Base-by-base conservation (phyloP, 2,329 filamentous ascomycete genomes). In the Sclerotiophoma versabilis region DNA sequence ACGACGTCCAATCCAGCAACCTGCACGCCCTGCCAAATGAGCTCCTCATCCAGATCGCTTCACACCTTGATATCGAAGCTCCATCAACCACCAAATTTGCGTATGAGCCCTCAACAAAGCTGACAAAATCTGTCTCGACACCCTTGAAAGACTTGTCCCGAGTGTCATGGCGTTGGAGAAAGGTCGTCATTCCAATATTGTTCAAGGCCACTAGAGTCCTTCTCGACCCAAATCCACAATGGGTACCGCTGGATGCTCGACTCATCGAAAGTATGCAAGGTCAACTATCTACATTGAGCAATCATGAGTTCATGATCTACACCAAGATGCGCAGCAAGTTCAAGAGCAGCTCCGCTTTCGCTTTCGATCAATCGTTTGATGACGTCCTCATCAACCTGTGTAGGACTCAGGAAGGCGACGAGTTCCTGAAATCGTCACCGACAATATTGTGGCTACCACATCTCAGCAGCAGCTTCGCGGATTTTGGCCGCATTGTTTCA, bases 21-120 rank as follows among this genome's bases (percentile, higher is more conserved):
- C 69, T 75, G 60, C 56, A 71, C 30, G 49, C 58, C 1, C 65
- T 76, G 3, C 73, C 74, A 20, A 72, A 72, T 46, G 74, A 76
- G 54, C 59, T 76, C 2, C 52, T 73, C 1, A 60, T 73, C n/a
- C 66, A 73, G 14, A 72, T 76, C 27, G 63, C 70, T 3, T 60
- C 59, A 1, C 62, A 74, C 22, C 65, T 76, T 11, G 66, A 71
- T n/a, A 27, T 36, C 4, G 50, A 64, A 8, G 59, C 74, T 12
- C 73, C 74, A 1, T 76, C 74, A 3, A 52, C 70, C 33, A 49
- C 37, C 12, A 69, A 70, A 23, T 74, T 76, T 42, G 38, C 63
- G 4, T 60, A 73, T 25, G 71, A 76, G 46, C 73, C 74, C 8
- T 64, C 66, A 1, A 12, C 47, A 7, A 14, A 63, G 2, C 42